Conservation (phyloP, 2,329 filamentous ascomycete genomes). For the Ilyonectria mors-panacis region DNA sequence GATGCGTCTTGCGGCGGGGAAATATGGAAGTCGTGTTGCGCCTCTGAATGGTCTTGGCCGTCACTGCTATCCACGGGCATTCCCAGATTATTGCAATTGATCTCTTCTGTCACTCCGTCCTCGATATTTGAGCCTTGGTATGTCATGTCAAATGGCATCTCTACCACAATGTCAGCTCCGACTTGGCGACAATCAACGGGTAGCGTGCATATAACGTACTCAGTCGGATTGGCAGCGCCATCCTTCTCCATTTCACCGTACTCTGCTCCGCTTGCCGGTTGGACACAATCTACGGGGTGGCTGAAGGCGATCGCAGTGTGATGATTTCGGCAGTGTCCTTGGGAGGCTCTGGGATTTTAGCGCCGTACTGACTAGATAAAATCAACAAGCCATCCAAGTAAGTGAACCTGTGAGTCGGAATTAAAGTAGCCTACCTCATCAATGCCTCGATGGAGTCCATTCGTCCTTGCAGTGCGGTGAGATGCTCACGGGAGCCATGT, state of each 20-base stretch:
- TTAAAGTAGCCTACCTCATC: background rate
- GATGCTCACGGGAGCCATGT: conserved; percentile 13
- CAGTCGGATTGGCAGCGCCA: no score
- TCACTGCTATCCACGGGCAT: no score
- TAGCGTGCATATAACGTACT: no score
- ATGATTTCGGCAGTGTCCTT: background rate
- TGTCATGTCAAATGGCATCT: no score
- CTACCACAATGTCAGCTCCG: no score
- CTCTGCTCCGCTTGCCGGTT: background rate
- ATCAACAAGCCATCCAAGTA: background rate
- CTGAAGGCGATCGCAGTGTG: background rate
- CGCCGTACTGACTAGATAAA: background rate
- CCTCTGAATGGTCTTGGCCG: background rate
- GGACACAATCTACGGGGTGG: background rate
- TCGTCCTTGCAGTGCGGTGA: conserved; percentile 9
- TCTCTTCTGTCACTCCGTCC: background rate
- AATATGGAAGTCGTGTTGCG: background rate
- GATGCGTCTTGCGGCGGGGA: background rate
- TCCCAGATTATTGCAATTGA: background rate
- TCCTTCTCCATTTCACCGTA: no score
- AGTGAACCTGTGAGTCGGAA: no score
- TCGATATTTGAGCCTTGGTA: no score
- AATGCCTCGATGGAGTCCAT: conserved; percentile 15
- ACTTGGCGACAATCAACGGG: no score
- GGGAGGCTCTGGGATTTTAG: background rate